A percentile compares a stretch with the other conserved stretches of the same genome.
These are phyloP conservation scores for Solanum etuberosum DNA, from an alignment of 257 asterid genomes.

Conservation along the genomic window DNA sequence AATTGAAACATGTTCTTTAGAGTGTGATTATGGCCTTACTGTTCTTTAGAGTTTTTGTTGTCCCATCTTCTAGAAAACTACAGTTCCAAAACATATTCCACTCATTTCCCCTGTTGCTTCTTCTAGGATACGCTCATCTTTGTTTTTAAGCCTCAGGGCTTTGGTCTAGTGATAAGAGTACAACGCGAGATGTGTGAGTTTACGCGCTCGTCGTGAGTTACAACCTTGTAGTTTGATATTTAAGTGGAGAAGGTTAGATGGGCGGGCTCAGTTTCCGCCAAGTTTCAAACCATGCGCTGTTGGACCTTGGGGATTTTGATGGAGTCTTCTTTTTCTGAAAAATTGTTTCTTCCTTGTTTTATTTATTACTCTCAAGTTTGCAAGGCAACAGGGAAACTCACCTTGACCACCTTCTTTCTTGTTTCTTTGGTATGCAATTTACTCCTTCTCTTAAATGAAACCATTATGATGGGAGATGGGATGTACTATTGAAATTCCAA, in stretches of 20 bases:
- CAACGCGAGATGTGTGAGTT: neutral
- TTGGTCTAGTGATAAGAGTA: neutral
- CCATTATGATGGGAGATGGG: neutral
- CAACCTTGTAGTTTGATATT: neutral
- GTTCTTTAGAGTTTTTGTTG: neutral
- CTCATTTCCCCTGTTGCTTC: neutral
- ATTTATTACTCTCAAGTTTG: neutral
- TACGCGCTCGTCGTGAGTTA: neutral
- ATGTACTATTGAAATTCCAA: neutral
- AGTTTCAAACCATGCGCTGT: neutral
- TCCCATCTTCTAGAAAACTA: neutral
- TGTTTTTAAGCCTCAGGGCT: neutral
- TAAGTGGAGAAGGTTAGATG: neutral
- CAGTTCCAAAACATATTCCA: neutral
- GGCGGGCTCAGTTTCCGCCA: neutral
- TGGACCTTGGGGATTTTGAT: neutral
- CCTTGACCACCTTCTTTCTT: neutral
- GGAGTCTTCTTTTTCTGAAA: neutral
- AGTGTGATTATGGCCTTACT: neutral
- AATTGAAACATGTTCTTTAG: neutral
- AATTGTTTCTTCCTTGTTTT: neutral
- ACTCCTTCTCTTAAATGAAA: neutral
- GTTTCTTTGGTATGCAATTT: neutral
- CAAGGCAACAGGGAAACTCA: neutral
- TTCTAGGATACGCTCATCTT: neutral